Percentiles rank a stretch among this genome's conserved stretches.
Evolutionary conservation across 352 stramenopile genomes (phyloP).

Genomic region (Thalassiosira ordinaria): DNA sequence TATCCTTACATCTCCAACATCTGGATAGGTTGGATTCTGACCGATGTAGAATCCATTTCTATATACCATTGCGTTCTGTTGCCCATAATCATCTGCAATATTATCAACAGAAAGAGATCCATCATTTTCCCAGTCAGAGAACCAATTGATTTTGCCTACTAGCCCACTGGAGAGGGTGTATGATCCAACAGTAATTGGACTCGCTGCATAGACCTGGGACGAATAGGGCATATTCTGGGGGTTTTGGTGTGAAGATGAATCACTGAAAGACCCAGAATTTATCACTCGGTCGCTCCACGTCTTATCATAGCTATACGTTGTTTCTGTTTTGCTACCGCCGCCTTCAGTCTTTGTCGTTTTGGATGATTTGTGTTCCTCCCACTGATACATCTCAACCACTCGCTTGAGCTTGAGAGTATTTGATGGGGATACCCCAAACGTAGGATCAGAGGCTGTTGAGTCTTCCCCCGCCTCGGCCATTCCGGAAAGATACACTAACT

Average conservation of each 20-base stretch:
- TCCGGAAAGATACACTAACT: constrained; percentile 38
- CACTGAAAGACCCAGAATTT: constrained; percentile 19
- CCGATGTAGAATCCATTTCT: constrained; percentile 29
- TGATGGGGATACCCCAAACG: constrained; percentile 3
- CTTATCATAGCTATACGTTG: constrained; percentile 43
- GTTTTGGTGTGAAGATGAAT: not conserved
- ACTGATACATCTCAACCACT: constrained; percentile 1
- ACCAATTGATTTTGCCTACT: constrained; percentile 26
- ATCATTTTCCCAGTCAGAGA: constrained; percentile 1
- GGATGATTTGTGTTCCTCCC: not conserved
- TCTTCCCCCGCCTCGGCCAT: not conserved
- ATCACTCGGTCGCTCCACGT: constrained; percentile 21
- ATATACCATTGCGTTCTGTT: constrained; percentile 4
- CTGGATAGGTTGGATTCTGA: not conserved
- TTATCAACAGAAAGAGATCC: constrained; percentile 5
- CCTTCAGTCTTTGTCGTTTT: constrained; percentile 1
- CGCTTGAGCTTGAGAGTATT: not conserved
- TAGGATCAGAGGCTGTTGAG: not conserved
- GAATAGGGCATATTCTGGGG: constrained; percentile 17
- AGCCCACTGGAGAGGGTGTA: constrained; percentile 2
- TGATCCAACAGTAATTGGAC: constrained; percentile 12
- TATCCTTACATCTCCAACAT: constrained; percentile 37
- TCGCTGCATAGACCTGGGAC: not conserved
- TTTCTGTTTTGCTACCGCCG: constrained; percentile 41
- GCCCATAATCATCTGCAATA: constrained; percentile 14